Percentiles rank a stretch among this genome's conserved stretches.
Conservation (phyloP, 441 rosid species). For the Pelargonium cotyledonis region DNA sequence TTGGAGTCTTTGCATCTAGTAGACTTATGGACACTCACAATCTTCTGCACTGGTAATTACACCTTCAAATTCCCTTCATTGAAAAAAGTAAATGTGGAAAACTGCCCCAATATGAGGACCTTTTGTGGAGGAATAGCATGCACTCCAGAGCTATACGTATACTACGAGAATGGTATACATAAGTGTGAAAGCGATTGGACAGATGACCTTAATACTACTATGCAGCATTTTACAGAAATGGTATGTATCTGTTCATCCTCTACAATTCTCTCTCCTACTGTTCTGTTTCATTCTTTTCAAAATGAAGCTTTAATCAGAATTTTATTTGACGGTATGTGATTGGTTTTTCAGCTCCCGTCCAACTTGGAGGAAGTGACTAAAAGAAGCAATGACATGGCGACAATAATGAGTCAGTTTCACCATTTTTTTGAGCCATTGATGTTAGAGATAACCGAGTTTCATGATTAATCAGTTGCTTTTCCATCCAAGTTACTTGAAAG, state of each 20-base stretch:
- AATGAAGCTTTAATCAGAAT: not conserved
- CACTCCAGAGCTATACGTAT: not conserved
- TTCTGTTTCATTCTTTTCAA: not conserved
- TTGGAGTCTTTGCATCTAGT: slow-evolving; percentile 17
- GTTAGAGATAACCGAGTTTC: not conserved
- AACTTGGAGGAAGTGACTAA: not conserved
- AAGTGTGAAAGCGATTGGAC: not conserved
- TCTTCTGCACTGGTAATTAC: slow-evolving; percentile 17
- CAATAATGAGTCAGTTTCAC: not conserved
- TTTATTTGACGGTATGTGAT: not conserved
- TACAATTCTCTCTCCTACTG: not conserved
- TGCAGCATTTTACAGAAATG: not conserved
- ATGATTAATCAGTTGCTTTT: not conserved
- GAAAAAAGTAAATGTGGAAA: slow-evolving; percentile 10
- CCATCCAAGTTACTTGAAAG: not conserved
- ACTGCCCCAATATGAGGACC: slow-evolving; percentile 23
- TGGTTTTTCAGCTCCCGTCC: not conserved
- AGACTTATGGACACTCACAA: slow-evolving; percentile 18
- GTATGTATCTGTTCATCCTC: not conserved
- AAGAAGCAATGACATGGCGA: not conserved
- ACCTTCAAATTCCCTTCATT: slow-evolving; percentile 18
- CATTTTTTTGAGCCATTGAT: not conserved
- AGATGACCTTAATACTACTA: slow-evolving; percentile 1
- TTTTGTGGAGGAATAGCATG: slow-evolving; percentile 13
- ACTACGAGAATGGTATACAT: too few species aligned